Percentiles rank a stretch among this genome's conserved stretches.
Evolutionary conservation across 2,329 filamentous ascomycete genomes (phyloP).

Genomic region (Setomelanomma holmii): DNA sequence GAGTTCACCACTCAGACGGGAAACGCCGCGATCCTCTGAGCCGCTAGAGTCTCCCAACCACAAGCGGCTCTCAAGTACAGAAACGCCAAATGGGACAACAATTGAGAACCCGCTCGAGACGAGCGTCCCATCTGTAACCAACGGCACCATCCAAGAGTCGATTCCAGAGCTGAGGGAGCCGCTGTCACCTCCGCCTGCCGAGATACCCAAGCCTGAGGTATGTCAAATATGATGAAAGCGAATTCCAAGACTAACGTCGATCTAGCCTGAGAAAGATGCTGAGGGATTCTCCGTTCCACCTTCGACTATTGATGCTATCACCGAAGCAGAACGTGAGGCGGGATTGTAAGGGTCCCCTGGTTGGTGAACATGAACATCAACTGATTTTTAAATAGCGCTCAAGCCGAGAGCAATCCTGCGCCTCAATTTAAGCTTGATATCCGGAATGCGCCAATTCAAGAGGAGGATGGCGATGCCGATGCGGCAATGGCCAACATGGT

Average conservation of each 20-base stretch:
- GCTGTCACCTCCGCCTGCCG: conserved; percentile 34
- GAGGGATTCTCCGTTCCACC: conserved; percentile 81
- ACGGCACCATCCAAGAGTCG: conserved; percentile 42
- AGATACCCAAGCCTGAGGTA: conserved; percentile 40
- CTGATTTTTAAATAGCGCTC: conserved; percentile 19
- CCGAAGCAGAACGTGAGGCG: conserved; percentile 74
- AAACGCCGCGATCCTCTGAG: conserved; percentile 39
- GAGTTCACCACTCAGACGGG: conserved; percentile 40
- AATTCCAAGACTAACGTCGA: conserved; percentile 3
- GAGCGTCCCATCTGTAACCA: conserved; percentile 29
- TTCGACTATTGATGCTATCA: conserved; percentile 65
- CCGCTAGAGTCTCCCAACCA: conserved; percentile 44
- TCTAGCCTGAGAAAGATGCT: conserved; percentile 65
- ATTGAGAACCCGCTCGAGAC: conserved; percentile 26
- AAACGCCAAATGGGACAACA: conserved; percentile 43
- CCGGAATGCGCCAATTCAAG: conserved; percentile 76
- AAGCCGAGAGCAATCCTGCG: conserved; percentile 32
- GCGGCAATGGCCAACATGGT: conserved; percentile 78
- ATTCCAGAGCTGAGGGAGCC: conserved; percentile 49
- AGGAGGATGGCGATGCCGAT: conserved; percentile 76
- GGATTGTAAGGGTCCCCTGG: conserved; percentile 35
- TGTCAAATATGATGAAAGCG: not conserved
- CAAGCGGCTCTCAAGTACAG: conserved; percentile 31
- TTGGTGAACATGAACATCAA: not conserved
- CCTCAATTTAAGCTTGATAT: conserved; percentile 81